Conservation (phyloP, 2,329 filamentous ascomycete genomes). For the Parastagonospora nodorum region DNA sequence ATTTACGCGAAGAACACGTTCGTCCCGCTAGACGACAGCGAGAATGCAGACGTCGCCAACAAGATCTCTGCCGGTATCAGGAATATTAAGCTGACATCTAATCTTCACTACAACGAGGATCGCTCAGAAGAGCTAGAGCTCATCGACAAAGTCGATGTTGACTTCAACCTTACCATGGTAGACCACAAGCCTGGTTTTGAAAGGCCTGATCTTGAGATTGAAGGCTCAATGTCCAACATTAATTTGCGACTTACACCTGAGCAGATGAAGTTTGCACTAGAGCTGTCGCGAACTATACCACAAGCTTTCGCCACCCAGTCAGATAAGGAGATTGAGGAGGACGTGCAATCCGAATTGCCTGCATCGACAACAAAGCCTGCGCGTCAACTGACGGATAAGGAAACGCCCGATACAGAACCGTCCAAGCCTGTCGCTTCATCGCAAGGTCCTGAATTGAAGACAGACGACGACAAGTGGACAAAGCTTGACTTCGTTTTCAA, state of each 20-base stretch:
- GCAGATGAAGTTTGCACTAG: conserved; percentile 86
- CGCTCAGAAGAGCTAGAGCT: conserved; percentile 86
- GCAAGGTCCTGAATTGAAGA: conserved; percentile 69
- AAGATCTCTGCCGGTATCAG: conserved; percentile 89
- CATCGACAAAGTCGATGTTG: conserved; percentile 94
- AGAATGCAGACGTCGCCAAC: conserved; percentile 77
- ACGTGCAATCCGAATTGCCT: conserved; percentile 76
- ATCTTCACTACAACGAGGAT: conserved; percentile 77
- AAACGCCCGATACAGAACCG: conserved; percentile 40
- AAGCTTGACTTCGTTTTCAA: conserved; percentile 92
- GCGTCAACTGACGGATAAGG: conserved; percentile 51
- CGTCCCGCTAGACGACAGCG: conserved; percentile 77
- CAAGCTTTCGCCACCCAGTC: conserved; percentile 79
- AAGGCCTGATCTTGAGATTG: conserved; percentile 87
- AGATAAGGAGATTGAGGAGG: conserved; percentile 70
- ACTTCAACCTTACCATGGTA: conserved; percentile 88
- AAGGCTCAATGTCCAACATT: conserved; percentile 90
- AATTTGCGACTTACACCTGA: conserved; percentile 88
- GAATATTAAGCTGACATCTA: conserved; percentile 87
- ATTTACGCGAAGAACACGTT: conserved; percentile 98
- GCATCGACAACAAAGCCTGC: conserved; percentile 57
- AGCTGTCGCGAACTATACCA: conserved; percentile 85
- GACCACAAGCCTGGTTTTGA: conserved; percentile 80
- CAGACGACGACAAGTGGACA: conserved; percentile 77
- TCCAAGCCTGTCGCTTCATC: conserved; percentile 55